Evolutionary conservation across 2,329 filamentous ascomycete genomes (phyloP).

Genomic region (Curvularia lunata): DNA sequence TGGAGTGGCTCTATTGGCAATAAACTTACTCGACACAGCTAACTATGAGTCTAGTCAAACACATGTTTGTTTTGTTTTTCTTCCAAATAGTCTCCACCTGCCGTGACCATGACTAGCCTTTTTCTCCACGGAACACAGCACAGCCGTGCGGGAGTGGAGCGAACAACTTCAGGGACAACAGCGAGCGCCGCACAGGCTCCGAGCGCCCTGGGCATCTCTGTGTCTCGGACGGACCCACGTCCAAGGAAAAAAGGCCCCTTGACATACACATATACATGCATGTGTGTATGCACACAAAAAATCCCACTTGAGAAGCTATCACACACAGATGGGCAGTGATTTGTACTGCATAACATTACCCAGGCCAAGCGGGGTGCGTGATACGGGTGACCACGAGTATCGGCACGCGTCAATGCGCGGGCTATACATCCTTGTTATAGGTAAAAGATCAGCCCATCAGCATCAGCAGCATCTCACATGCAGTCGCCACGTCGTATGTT

Average conservation of each 20-base stretch:
- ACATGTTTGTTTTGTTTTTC: background rate
- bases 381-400: background rate
- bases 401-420: background rate
- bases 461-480: background rate
- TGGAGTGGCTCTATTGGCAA: background rate
- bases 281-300: background rate
- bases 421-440: constrained; percentile 1
- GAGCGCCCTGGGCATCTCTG: background rate
- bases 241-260: background rate
- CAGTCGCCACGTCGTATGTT: no score
- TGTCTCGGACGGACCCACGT: background rate
- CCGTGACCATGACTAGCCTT: constrained; percentile 8
- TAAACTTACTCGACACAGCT: constrained; percentile 1
- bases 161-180: background rate
- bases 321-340: background rate
- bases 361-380: background rate
- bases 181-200: background rate
- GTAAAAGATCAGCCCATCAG: constrained; percentile 6
- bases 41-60: no score
- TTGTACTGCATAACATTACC: constrained; percentile 11
- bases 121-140: constrained; percentile 3
- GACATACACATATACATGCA: background rate
- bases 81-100: background rate
- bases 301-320: background rate
- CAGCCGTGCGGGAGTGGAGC: background rate